phyloP scores from a whole-genome alignment of 2,329 filamentous ascomycete species.

The Zymoseptoria pseudotritici region DNA sequence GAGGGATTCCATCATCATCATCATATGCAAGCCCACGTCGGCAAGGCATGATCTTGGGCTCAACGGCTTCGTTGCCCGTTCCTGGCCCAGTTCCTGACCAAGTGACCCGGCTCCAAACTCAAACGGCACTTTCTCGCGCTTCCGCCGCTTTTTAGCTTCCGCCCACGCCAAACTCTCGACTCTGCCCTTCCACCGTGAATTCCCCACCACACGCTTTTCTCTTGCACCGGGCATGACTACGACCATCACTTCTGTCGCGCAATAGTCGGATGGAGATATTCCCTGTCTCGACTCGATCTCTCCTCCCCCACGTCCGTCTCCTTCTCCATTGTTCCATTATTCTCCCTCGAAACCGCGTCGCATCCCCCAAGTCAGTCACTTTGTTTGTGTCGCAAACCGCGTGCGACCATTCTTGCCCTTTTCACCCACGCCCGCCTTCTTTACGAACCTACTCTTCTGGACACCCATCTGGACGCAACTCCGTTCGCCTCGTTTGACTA shows the following conservation, averaged over 20 bases:
- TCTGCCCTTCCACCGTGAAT: background rate
- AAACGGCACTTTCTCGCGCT: background rate
- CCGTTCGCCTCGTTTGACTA: too few relatives aligned
- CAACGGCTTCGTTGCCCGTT: too few relatives aligned
- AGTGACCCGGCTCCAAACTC: too few relatives aligned
- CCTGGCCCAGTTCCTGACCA: too few relatives aligned
- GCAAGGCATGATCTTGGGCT: background rate
- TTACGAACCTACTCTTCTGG: background rate
- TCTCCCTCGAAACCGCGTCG: background rate
- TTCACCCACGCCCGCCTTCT: background rate
- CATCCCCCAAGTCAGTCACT: background rate
- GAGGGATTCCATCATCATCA: background rate
- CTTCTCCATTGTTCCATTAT: background rate
- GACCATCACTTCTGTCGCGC: background rate
- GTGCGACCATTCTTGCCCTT: background rate
- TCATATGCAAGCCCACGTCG: background rate
- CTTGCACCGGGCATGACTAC: background rate
- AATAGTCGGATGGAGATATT: too few relatives aligned
- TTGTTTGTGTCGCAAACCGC: background rate
- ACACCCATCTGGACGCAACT: background rate
- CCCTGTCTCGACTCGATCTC: background rate
- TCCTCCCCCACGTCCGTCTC: background rate
- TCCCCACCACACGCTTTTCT: constrained; percentile 4
- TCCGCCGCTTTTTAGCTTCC: constrained; percentile 1
- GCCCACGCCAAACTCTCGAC: constrained; percentile 3